Conservation (phyloP, 495 filamentous ascomycete genomes). For the Penicillium egyptiacum region DNA sequence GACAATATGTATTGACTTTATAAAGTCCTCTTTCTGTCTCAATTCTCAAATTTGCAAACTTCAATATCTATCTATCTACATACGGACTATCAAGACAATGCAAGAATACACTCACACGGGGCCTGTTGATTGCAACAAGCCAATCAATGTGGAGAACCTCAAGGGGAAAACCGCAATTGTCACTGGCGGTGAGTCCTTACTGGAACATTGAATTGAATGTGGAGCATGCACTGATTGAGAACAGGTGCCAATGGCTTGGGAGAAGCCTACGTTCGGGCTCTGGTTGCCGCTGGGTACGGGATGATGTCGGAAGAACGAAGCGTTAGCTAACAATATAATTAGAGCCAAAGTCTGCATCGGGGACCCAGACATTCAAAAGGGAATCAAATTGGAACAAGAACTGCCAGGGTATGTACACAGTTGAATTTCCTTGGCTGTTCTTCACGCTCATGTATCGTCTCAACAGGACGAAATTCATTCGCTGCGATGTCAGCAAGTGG, state of each 20-base stretch:
- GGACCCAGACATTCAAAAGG: slow-evolving; percentile 14
- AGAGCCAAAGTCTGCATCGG: slow-evolving; percentile 20
- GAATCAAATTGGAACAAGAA: slow-evolving; percentile 18
- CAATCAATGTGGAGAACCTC: not conserved
- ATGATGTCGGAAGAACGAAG: not conserved
- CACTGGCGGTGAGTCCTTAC: slow-evolving; percentile 9
- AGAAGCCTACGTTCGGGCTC: slow-evolving; percentile 26
- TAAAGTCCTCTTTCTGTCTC: too few species aligned
- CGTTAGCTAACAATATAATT: not conserved
- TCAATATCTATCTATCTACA: not conserved
- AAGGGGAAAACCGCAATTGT: slow-evolving; percentile 15
- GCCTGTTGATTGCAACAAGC: slow-evolving; percentile 3
- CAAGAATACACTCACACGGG: not conserved
- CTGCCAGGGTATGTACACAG: slow-evolving; percentile 7
- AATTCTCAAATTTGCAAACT: too few species aligned
- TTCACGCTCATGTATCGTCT: not conserved
- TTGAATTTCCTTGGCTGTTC: not conserved
- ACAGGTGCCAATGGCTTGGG: slow-evolving; percentile 26
- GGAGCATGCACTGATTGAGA: not conserved
- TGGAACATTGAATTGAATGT: too few species aligned
- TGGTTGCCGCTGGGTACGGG: slow-evolving; percentile 21
- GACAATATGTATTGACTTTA: not conserved
- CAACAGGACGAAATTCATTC: slow-evolving; percentile 19
- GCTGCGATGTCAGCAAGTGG: slow-evolving; percentile 27
- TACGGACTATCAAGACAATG: not conserved